Evolutionary conservation across 805 yeast genomes (phyloP).

Genomic region (Sungouiella thailandica): DNA sequence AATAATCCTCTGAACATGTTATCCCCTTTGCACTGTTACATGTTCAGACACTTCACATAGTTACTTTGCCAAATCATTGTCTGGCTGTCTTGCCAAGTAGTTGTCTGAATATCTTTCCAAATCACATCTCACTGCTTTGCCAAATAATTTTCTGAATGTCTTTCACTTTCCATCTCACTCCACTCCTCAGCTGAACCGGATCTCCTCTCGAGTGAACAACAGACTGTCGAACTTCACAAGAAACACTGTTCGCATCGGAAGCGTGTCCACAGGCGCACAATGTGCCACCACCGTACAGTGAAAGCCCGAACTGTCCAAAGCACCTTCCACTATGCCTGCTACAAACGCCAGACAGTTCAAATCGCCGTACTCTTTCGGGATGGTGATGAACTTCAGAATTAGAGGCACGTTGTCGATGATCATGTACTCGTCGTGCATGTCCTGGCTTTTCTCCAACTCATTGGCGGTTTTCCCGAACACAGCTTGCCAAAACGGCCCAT

Average conservation of each 20-base stretch:
- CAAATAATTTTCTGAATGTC: no score
- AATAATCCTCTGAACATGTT: no score
- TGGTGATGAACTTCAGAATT: conserved; percentile 64
- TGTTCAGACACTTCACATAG: no score
- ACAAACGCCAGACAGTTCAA: conserved; percentile 78
- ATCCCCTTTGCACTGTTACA: no score
- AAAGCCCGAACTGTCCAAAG: conserved; percentile 67
- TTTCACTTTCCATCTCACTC: no score
- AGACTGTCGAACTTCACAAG: conserved; percentile 63
- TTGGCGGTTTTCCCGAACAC: conserved; percentile 73
- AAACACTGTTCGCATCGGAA: conserved; percentile 68
- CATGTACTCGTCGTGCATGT: conserved; percentile 67
- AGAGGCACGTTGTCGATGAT: conserved; percentile 72
- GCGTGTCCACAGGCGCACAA: conserved; percentile 54
- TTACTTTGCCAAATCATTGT: no score
- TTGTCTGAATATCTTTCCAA: no score
- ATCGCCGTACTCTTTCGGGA: conserved; percentile 74
- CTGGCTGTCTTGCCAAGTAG: no score
- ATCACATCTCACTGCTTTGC: no score
- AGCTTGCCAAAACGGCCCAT: conserved; percentile 66
- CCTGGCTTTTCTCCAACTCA: conserved; percentile 68
- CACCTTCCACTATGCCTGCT: conserved; percentile 83
- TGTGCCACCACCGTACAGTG: conserved; percentile 82
- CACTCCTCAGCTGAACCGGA: conserved; percentile 31
- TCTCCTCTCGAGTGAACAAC: conserved; percentile 50